Conservation (phyloP, 345 rosid species). For the Angophora floribunda region DNA sequence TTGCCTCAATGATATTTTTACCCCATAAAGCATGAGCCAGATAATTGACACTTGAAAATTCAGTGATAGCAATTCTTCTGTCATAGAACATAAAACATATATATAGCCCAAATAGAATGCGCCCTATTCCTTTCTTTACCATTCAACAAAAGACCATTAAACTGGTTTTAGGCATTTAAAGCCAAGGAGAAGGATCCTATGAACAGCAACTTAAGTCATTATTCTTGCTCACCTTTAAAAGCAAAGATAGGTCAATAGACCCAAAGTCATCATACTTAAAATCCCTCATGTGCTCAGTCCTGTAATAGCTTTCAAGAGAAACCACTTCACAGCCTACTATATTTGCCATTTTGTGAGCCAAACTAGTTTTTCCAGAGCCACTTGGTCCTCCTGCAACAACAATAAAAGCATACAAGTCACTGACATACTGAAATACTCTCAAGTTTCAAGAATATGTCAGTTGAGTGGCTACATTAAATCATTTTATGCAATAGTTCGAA, state of each 20-base stretch:
- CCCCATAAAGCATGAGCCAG: neutral
- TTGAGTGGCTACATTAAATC: neutral
- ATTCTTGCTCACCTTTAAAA: slow-evolving; percentile 59
- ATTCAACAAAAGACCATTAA: neutral
- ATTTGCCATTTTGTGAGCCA: slow-evolving; percentile 99
- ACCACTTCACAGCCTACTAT: slow-evolving; percentile 99
- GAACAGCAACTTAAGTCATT: neutral
- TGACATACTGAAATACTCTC: neutral
- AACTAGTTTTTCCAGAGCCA: slow-evolving; percentile 98
- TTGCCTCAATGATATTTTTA: neutral
- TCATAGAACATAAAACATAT: neutral
- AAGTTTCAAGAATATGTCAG: neutral
- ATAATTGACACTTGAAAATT: neutral
- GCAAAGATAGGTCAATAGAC: slow-evolving; percentile 80
- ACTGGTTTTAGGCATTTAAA: neutral
- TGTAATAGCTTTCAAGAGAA: slow-evolving; percentile 94
- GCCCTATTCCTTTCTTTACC: neutral
- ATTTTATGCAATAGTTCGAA: neutral
- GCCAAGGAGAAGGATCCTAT: neutral
- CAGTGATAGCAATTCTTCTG: neutral
- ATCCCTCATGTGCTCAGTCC: slow-evolving; percentile 78
- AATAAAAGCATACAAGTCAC: neutral
- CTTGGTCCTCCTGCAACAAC: slow-evolving; percentile 91
- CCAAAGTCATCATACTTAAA: slow-evolving; percentile 89
- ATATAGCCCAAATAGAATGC: neutral